phyloP scores from a whole-genome alignment of 2,329 filamentous ascomycete genomes.

The Fusarium xylarioides region DNA sequence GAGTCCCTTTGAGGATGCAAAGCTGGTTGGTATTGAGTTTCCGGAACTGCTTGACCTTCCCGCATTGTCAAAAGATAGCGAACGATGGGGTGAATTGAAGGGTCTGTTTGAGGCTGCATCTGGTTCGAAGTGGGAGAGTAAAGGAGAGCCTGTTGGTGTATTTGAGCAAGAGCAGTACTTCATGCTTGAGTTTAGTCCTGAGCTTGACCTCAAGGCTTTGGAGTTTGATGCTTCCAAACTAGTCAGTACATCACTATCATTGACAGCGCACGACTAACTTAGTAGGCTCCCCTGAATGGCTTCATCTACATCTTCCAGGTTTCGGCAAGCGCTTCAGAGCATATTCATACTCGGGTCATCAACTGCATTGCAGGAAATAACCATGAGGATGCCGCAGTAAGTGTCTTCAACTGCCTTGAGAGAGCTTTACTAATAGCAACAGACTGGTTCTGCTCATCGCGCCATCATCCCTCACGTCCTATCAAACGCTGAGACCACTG shows the following conservation, averaged over 20 bases:
- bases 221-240: neutral
- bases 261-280: accelerated
- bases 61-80: accelerated
- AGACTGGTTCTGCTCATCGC: constrained; percentile 12
- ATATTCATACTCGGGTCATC: neutral
- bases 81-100: neutral
- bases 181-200: neutral
- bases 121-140: neutral
- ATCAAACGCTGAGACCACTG: neutral
- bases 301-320: constrained; percentile 13
- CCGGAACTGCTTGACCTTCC: neutral
- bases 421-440: neutral
- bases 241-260: neutral
- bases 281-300: neutral
- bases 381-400: neutral
- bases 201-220: constrained; percentile 2
- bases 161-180: constrained; percentile 15
- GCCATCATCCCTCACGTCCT: constrained; percentile 1
- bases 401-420: neutral
- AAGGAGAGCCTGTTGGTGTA: neutral
- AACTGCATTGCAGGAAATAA: neutral
- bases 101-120: neutral
- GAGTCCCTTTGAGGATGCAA: neutral
- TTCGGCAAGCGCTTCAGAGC: neutral
- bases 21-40: constrained; percentile 8